Conservation (phyloP, 768 basidiomycete species). For the Kwoniella shandongensis region DNA sequence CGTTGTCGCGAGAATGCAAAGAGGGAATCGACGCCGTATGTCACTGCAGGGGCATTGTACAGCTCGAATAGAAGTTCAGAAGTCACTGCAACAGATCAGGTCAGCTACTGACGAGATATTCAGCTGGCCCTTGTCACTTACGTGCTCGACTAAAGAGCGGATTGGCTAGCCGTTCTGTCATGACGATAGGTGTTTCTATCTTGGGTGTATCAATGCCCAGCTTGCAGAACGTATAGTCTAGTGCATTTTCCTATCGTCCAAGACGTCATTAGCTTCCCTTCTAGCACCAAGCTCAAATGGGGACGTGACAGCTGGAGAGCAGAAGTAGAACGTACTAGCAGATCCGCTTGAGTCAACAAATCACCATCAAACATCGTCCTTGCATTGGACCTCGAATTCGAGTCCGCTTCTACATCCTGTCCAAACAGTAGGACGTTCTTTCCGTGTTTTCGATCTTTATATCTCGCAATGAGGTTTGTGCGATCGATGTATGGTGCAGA, state of each 20-base stretch:
- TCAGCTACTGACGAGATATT: neutral
- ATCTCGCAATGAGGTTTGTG: slow-evolving; percentile 75
- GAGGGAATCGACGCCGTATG: slow-evolving; percentile 83
- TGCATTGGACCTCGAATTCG: slow-evolving; percentile 72
- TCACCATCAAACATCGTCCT: slow-evolving; percentile 93
- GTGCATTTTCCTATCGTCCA: slow-evolving; percentile 74
- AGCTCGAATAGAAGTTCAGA: slow-evolving; percentile 95
- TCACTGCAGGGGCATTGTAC: slow-evolving; percentile 78
- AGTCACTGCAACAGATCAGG: slow-evolving; percentile 63
- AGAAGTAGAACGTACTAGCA: slow-evolving; percentile 65
- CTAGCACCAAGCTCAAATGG: neutral
- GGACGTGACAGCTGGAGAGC: neutral
- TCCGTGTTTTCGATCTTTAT: slow-evolving; percentile 83
- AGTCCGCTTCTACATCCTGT: slow-evolving; percentile 80
- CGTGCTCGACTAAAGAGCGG: slow-evolving; percentile 83
- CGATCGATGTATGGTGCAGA: slow-evolving; percentile 62
- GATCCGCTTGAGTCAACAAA: slow-evolving; percentile 84
- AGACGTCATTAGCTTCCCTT: neutral
- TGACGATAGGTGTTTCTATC: slow-evolving; percentile 83
- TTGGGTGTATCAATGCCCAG: slow-evolving; percentile 75
- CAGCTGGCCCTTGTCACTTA: slow-evolving; percentile 56
- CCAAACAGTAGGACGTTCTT: slow-evolving; percentile 84
- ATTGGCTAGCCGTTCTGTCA: slow-evolving; percentile 87
- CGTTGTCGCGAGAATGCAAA: slow-evolving; percentile 87
- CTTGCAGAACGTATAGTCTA: slow-evolving; percentile 87